Evolutionary conservation across 306 rosid species (phyloP).

Genomic region (Parietaria judaica): DNA sequence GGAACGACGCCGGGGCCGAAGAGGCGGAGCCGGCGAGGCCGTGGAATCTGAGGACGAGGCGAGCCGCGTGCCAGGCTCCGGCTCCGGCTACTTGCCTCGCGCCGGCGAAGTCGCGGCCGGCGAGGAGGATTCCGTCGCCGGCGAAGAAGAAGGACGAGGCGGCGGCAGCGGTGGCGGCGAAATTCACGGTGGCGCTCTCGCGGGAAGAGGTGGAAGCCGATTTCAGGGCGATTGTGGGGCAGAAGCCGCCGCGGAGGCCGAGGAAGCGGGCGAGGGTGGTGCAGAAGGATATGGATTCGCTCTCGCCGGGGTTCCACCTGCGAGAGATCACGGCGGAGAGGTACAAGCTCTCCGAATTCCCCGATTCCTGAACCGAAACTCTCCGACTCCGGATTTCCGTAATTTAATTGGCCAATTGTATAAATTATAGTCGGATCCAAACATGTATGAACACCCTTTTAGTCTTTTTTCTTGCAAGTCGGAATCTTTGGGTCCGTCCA

Average conservation of each 20-base stretch:
- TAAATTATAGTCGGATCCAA: too few species aligned
- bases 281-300: slow-evolving; percentile 46
- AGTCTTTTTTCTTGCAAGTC: too few species aligned
- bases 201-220: slow-evolving; percentile 73
- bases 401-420: too few species aligned
- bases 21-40: too few species aligned
- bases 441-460: too few species aligned
- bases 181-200: background rate
- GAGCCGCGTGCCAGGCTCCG: slow-evolving; percentile 43
- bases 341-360: slow-evolving; percentile 53
- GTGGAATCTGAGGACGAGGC: too few species aligned
- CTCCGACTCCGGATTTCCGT: too few species aligned
- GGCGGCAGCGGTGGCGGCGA: too few species aligned
- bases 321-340: slow-evolving; percentile 55
- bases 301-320: slow-evolving; percentile 73
- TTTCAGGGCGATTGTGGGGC: slow-evolving; percentile 50
- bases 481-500: too few species aligned
- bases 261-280: slow-evolving; percentile 46
- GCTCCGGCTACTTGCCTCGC: slow-evolving; percentile 23
- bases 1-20: slow-evolving; percentile 37
- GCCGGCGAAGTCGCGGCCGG: slow-evolving; percentile 28
- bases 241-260: slow-evolving; percentile 57
- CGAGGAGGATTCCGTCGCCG: slow-evolving; percentile 22
- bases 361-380: slow-evolving; percentile 40
- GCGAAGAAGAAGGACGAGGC: slow-evolving; percentile 1